These are phyloP conservation scores for Sanghuangporus weigelae DNA, from an alignment of 1,284 basidiomycete species.

Conservation along the genomic window DNA sequence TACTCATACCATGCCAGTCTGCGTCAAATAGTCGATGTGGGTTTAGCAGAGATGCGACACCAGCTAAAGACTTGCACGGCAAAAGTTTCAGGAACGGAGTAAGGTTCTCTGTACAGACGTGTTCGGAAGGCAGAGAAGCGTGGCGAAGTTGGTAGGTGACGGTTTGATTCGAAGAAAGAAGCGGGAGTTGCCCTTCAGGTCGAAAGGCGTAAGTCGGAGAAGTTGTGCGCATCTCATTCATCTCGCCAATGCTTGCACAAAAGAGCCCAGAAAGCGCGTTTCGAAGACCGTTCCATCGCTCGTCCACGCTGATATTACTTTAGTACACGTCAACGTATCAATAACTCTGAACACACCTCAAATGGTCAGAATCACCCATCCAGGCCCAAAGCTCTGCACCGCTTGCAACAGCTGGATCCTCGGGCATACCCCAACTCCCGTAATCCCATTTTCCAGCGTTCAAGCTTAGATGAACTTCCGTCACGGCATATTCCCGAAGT, in stretches of 20 bases:
- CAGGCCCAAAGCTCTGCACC: slow-evolving; percentile 91
- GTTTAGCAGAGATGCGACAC: slow-evolving; percentile 82
- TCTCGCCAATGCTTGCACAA: slow-evolving; percentile 83
- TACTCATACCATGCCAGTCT: slow-evolving; percentile 82
- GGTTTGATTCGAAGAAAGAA: slow-evolving; percentile 35
- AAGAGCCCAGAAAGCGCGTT: slow-evolving; percentile 91
- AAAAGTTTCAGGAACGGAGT: slow-evolving; percentile 94
- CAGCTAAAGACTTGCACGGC: slow-evolving; percentile 89
- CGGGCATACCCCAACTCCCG: slow-evolving; percentile 77
- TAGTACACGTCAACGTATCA: not conserved
- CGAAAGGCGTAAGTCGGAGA: slow-evolving; percentile 54
- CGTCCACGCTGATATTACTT: slow-evolving; percentile 48
- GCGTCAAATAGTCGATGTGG: slow-evolving; percentile 84
- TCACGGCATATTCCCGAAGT: slow-evolving; percentile 75
- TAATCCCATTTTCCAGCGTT: slow-evolving; percentile 93
- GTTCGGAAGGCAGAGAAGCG: slow-evolving; percentile 74
- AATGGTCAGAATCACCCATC: slow-evolving; percentile 59
- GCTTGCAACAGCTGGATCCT: slow-evolving; percentile 69
- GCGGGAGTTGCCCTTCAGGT: slow-evolving; percentile 52
- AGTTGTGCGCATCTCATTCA: slow-evolving; percentile 68
- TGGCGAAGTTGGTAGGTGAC: slow-evolving; percentile 61
- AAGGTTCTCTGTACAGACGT: slow-evolving; percentile 94
- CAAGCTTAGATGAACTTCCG: slow-evolving; percentile 82
- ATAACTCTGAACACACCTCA: slow-evolving; percentile 35
- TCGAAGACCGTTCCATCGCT: slow-evolving; percentile 80